Base-by-base conservation (phyloP, 495 filamentous ascomycete genomes). In the Melanomma pulvis-pyrius region DNA sequence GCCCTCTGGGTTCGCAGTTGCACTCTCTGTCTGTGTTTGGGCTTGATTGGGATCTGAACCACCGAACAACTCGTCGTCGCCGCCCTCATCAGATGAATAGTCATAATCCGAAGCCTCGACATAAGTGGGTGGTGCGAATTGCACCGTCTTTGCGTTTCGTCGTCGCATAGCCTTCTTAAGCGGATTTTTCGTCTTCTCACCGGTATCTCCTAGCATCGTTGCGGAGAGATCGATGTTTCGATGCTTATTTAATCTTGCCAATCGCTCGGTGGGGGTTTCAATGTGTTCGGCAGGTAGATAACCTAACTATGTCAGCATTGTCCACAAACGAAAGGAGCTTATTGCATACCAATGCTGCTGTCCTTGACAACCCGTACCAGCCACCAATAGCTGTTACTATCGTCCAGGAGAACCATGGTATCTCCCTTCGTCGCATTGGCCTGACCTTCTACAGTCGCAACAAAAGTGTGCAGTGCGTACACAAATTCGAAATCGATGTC, bases 311-410 rank as follows among this genome's bases (percentile, higher is more conserved):
- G 70, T 67, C 32, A 59, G 55, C 36, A 29, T 30, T 46, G 19
- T 1, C 28, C 24, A 22, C 29, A 11, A 29, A n/a, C n/a, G 29
- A 19, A 13, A 29, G 29, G 11, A 4, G 22, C 1, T 25, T 15
- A n/a, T 39, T 22, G 28, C 29, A 24, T 81, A 97, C 93, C 94
- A 76, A 98, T 98, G 73, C 92, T 97, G 73, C 88, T 92, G 76
- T 98, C 96, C 77, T 97, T 97, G 13, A 97, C 92, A 21, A 99
- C 91, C 56, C 93, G 84, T 15, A 99, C 94, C 41, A 99, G 85
- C 94, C 94, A 99, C 94, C 94, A 99, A 75, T 99, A 99, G 76
- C 92, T 97, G 80, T 99, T 99, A 75, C 92, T 97, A 72, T 99
- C 94, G 75, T 98, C 94, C n/a, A 99, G 84, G 44, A 99, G 86